A percentile compares a stretch with the other conserved stretches of the same genome.
Evolutionary conservation across 2,329 filamentous ascomycete genomes (phyloP).

Genomic region (Sphaerulina populicola): DNA sequence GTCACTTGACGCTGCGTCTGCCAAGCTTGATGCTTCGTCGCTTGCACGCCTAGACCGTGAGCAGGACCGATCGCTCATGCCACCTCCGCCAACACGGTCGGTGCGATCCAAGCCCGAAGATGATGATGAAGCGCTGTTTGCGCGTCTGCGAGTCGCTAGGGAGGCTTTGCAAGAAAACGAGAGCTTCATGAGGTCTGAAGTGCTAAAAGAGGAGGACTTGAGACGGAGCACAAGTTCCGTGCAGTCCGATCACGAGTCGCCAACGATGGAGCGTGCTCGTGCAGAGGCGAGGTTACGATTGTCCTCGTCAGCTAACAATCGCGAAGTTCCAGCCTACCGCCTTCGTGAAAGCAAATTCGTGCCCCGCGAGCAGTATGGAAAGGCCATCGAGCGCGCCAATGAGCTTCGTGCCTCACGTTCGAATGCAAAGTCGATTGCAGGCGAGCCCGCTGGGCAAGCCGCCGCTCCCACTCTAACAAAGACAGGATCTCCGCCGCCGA

Average conservation of each 20-base stretch:
- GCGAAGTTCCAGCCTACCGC: slow-evolving; percentile 31
- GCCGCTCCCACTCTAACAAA: background rate
- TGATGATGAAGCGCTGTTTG: slow-evolving; percentile 32
- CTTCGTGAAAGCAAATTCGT: slow-evolving; percentile 33
- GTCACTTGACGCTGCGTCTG: slow-evolving; percentile 12
- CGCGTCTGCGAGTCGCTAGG: slow-evolving; percentile 28
- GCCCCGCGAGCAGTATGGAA: slow-evolving; percentile 30
- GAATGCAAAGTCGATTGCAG: slow-evolving; percentile 5
- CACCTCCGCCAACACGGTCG: slow-evolving; percentile 14
- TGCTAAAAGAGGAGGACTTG: slow-evolving; percentile 19
- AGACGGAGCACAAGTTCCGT: slow-evolving; percentile 22
- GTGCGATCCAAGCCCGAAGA: slow-evolving; percentile 19
- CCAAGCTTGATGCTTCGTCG: slow-evolving; percentile 7
- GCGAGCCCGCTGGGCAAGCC: slow-evolving; percentile 13
- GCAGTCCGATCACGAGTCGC: slow-evolving; percentile 25
- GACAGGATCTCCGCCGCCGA: background rate
- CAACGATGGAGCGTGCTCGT: slow-evolving; percentile 29
- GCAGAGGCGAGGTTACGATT: slow-evolving; percentile 28
- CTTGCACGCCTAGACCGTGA: slow-evolving; percentile 7
- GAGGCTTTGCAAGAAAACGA: slow-evolving; percentile 24
- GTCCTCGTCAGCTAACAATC: slow-evolving; percentile 11
- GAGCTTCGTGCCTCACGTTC: slow-evolving; percentile 23
- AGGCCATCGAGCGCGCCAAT: slow-evolving; percentile 30
- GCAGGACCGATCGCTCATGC: slow-evolving; percentile 12
- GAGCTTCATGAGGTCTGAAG: slow-evolving; percentile 13